Evolutionary conservation across 2,329 filamentous ascomycete genomes (phyloP), one percentile per base, ranked within the genome.

Genomic region (Diaporthe aspalathi): DNA sequence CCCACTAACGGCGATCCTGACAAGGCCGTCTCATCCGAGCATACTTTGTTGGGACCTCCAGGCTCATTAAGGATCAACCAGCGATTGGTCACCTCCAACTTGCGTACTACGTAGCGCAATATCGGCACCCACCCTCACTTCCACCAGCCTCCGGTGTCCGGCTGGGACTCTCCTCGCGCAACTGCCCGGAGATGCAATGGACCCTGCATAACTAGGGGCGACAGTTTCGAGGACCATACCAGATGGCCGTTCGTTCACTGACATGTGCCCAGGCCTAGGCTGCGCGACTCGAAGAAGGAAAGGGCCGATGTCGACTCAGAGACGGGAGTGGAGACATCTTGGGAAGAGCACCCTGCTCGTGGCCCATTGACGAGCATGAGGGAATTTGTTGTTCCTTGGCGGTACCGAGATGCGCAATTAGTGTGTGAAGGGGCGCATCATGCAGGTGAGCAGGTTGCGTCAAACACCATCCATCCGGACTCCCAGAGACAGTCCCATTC

Each of bases 231-330:
- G 57, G 43, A 35, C 35, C 57, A 63, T 35, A 35, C 43, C 29
- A 43, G 43, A 35, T 27, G 56, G 45, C 14, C 43, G 29, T 63
- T n/a, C 43, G 29, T 63, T n/a, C 27, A 63, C 43, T 63, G 57
- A 49, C 57, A 35, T 63, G 12, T 63, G 57, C 57, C 57, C 60
- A 50, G 60, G 45, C 32, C 29, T 65, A 45, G 45, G 60, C 60
- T 65, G 29, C 60, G 27, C 60, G 45, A 50, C 43, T 65, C 60
- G 32, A 50, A 16, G 12, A 12, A 65, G 60, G 29, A 65, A 65
- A 65, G 60, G 60, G 60, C 60, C 60, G 60, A 65, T 65, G 38
- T 65, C 45, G 45, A 50, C 29, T 50, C 43, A 27, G n/a, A 35
- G 60, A 17, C n/a, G 27, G 6, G 5, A 38, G 60, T 65, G 60